A percentile compares a stretch with the other conserved stretches of the same genome.
phyloP scores from a whole-genome alignment of 1,284 basidiomycete genomes.

The Cutaneotrichosporon sp. region DNA sequence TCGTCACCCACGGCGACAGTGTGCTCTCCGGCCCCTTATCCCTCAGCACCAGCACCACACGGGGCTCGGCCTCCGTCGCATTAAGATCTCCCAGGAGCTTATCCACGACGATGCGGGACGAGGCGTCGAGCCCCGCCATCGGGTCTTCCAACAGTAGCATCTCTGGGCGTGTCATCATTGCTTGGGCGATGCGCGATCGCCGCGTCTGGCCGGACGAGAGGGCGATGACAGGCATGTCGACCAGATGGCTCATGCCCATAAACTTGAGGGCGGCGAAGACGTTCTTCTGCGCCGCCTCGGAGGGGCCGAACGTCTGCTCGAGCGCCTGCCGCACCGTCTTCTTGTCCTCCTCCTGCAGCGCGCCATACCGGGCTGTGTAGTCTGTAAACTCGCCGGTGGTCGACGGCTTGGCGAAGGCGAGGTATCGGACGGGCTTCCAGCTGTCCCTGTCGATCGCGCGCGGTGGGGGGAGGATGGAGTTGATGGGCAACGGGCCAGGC shows the following conservation, averaged over 20 bases:
- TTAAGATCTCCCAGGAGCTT: constrained; percentile 42
- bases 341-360: constrained; percentile 73
- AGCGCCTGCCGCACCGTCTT: constrained; percentile 43
- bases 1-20: constrained; percentile 72
- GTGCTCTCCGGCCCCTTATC: constrained; percentile 60
- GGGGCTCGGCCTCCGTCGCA: constrained; percentile 22
- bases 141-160: constrained; percentile 81
- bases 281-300: constrained; percentile 51
- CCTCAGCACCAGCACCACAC: constrained; percentile 73
- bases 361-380: constrained; percentile 83
- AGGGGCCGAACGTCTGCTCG: background rate
- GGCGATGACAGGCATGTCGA: constrained; percentile 76
- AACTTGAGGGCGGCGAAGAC: constrained; percentile 50
- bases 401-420: constrained; percentile 67
- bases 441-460: constrained; percentile 3
- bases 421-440: constrained; percentile 55
- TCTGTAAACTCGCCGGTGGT: constrained; percentile 76
- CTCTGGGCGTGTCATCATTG: constrained; percentile 64
- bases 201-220: constrained; percentile 90
- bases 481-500: constrained; percentile 67
- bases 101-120: constrained; percentile 39
- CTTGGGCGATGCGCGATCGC: constrained; percentile 74
- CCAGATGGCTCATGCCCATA: constrained; percentile 58
- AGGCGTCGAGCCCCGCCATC: constrained; percentile 46
- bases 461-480: constrained; percentile 22